A percentile compares a stretch with the other conserved stretches of the same genome.
These are phyloP conservation scores for Colletotrichum aenigma DNA, from an alignment of 2,329 filamentous ascomycete species.

Conservation along the genomic window DNA sequence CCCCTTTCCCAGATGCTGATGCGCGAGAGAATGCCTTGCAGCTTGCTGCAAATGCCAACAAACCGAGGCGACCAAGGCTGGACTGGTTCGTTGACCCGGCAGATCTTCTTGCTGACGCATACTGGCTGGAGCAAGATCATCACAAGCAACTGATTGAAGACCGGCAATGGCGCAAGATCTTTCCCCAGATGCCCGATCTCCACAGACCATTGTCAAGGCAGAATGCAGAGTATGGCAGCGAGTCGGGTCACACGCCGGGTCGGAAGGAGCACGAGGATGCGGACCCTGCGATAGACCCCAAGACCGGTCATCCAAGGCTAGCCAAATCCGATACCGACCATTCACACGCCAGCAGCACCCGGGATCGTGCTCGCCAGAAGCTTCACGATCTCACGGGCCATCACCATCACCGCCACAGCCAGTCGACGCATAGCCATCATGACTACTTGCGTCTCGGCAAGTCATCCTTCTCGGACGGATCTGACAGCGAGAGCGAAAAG, in stretches of 20 bases:
- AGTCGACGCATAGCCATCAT: slow-evolving; percentile 53
- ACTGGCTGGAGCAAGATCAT: slow-evolving; percentile 84
- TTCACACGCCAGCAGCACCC: slow-evolving; percentile 55
- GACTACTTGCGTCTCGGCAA: slow-evolving; percentile 58
- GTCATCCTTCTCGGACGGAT: slow-evolving; percentile 64
- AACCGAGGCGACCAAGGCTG: slow-evolving; percentile 73
- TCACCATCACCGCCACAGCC: slow-evolving; percentile 44
- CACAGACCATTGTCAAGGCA: slow-evolving; percentile 32
- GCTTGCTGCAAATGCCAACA: slow-evolving; percentile 51
- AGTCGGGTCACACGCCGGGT: background rate
- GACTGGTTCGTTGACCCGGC: slow-evolving; percentile 87
- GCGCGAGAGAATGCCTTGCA: slow-evolving; percentile 41
- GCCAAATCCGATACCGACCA: slow-evolving; percentile 43
- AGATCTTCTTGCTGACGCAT: slow-evolving; percentile 86
- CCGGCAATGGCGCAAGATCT: slow-evolving; percentile 75
- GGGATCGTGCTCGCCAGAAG: slow-evolving; percentile 65
- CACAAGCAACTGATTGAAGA: slow-evolving; percentile 86
- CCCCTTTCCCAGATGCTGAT: slow-evolving; percentile 51
- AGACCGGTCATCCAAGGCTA: slow-evolving; percentile 18
- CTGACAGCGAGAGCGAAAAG: slow-evolving; percentile 58
- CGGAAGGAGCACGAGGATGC: background rate
- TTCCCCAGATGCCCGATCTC: slow-evolving; percentile 45
- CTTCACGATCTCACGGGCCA: slow-evolving; percentile 61
- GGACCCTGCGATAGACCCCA: slow-evolving; percentile 14
- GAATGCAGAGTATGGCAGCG: slow-evolving; percentile 21